Base-by-base conservation (phyloP, 768 basidiomycete genomes). In the Rhodotorula diobovata region DNA sequence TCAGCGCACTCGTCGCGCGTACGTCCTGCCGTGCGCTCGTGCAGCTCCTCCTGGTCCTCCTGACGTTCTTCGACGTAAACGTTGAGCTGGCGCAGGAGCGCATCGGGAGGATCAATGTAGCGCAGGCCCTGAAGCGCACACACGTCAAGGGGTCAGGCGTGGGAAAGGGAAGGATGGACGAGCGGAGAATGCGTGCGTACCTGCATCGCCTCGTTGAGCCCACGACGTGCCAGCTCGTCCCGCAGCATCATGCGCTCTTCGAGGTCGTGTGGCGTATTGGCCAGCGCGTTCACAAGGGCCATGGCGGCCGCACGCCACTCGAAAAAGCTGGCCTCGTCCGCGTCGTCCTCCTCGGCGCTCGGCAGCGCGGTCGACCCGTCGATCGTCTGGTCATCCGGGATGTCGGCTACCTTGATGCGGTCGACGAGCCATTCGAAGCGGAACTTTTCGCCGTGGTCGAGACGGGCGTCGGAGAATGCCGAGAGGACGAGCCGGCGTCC, bases 51-150 rank as follows among this genome's bases (percentile, higher is more conserved):
- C 78, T 91, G 89, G 78, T 96, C 93, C 76, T 94, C 92, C 56
- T 88, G 90, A 75, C 91, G 90, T 79, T 94, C 92, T 72, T 95
- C 92, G 0, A 86, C 85, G 76, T 93, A 95, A 37, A 91, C 84
- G 71, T 89, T 86, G 12, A 93, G 81, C 76, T 94, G 93, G 0
- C 84, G 89, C n/a, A 89, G 78, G n/a, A 95, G 81, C 8, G 76
- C 79, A n/a, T 89, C 91, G 14, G 91, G 89, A 3, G 91, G 90
- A 76, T 86, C 85, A 50, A 87, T 82, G 75, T 91, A 91, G 70
- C 87, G 85, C 14, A 94, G 82, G 9, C 87, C 85, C 92, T 93
- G 74, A 21, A 25, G 9, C 8, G 48, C 9, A 51, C 21, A 12
- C 51, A 39, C 25, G 8, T 51, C 35, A 14, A 18, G 7, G 11